Base-by-base conservation (phyloP, 495 filamentous ascomycete genomes). In the Trichoderma reesei region DNA sequence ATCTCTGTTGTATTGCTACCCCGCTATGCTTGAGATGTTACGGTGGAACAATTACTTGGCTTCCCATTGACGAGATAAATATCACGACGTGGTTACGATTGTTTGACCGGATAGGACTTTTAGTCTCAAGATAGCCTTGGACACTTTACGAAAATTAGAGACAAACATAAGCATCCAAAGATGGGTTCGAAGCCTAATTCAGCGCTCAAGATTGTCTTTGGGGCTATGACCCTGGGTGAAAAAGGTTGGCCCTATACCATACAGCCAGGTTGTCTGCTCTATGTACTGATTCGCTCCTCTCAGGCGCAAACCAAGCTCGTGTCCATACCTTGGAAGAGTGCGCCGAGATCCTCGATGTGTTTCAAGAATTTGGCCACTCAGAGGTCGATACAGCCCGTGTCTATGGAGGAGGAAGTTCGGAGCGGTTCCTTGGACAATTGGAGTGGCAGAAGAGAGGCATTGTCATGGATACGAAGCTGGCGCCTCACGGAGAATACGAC, bases 381-480 rank as follows among this genome's bases (percentile, higher is more conserved):
- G 82, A 85, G 62, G 68, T 87, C 65, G 85, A 87, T 69, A 85
- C 83, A 3, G 82, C 84, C 5, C 77, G 81, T 14, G 65, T 75
- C 6, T 85, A 85, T 63, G 80, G 79, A 18, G 73, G 67, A 37
- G 83, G 83, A 16, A 71, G 75, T 8, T 82, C 79, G 0, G 83
- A 86, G 67, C 71, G 77, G 56, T 73, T 74, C 37, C 79, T 85
- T 1, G 80, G 73, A 1, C 69, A 76, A 5, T 68, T 78, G 14
- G 67, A 79, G 10, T 85, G 78, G 76, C 70, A 79, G 69, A 69
- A 74, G 8, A 71, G 80, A 13, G 77, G 78, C 33, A 67, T 86
- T 11, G 68, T 76, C 3, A 77, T 86, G 71, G 80, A 78, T 63
- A 85, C 82, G 0, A 85, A 85, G 65, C 73, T 78, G 42, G 80